Base-by-base conservation (phyloP, 495 filamentous ascomycete genomes). In the Tetracladium setigerum region DNA sequence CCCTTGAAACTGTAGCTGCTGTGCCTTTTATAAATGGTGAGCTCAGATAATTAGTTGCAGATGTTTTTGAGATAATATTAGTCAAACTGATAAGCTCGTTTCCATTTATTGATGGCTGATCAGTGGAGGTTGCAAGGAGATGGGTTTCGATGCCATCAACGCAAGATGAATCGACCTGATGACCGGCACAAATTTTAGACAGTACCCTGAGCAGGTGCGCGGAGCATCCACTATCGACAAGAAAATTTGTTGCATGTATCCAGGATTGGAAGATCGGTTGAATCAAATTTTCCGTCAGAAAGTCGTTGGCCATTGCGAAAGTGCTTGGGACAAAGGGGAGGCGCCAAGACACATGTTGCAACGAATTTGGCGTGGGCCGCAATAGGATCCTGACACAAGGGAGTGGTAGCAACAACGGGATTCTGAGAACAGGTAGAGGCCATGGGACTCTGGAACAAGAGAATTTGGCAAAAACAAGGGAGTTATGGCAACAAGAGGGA, bases 181-280 rank as follows among this genome's bases (percentile, higher is more conserved):
- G 13, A 38, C 35, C 17, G 35, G 35, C 17, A 16, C 17, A 38
- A 38, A 38, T 16, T 14, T 7, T 38, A n/a, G n/a, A 34, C 13
- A 38, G 35, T 38, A 14, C 35, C 35, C 17, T 38, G 17, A 38
- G 35, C n/a, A 38, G 35, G 35, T 38, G 35, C 17, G 35, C n/a
- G 17, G 35, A 38, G 35, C 35, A 38, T 38, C 35, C 35, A 38
- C 17, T 38, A 38, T 38, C 17, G 35, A 38, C 35, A 38, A 38
- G 35, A 38, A 38, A 38, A 5, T 38, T 12, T 38, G 35, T 38
- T 38, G 17, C 17, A 12, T 16, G 17, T 38, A 16, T 38, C 35
- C 35, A 38, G 35, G 35, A 12, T 38, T 38, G 35, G 17, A 38
- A 16, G 17, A 38, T 12, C n/a, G 13, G 35, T 38, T 38, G 35